phyloP scores from a whole-genome alignment of 2,329 filamentous ascomycete species.

The Penicillium sclerotigenum region DNA sequence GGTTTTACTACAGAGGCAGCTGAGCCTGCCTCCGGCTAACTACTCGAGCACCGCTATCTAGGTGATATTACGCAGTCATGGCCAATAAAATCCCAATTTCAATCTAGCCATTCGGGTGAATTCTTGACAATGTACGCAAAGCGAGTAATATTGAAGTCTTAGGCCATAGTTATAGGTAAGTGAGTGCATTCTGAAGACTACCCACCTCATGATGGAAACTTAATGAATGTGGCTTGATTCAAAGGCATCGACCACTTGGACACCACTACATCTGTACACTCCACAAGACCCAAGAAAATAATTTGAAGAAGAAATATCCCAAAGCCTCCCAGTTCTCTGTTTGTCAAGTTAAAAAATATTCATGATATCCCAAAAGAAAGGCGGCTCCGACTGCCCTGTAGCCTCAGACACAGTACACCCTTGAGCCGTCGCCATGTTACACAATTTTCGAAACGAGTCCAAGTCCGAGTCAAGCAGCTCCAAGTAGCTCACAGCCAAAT shows the following conservation, averaged over 20 bases:
- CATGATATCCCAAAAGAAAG: constrained; percentile 1
- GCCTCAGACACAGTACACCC: not conserved
- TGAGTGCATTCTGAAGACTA: not conserved
- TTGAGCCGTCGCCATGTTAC: not conserved
- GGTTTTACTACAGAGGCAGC: not conserved
- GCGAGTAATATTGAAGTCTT: not conserved
- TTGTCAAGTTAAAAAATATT: not conserved
- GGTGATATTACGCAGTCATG: not conserved
- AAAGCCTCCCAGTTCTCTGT: rapidly evolving
- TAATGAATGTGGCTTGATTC: too few species aligned
- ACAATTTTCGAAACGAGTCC: not conserved
- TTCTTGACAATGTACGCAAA: not conserved
- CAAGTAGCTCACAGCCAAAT: constrained; percentile 3
- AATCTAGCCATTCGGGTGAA: not conserved
- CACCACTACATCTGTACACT: not conserved
- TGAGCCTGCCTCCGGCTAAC: not conserved
- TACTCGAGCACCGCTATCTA: not conserved
- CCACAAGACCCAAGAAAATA: not conserved
- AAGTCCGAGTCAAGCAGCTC: constrained; percentile 1
- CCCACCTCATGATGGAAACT: not conserved
- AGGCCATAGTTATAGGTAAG: not conserved
- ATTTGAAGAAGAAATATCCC: too few species aligned
- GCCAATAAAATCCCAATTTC: too few species aligned
- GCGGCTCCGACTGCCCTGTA: not conserved
- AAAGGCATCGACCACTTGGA: too few species aligned